Conservation (phyloP, 2,329 filamentous ascomycete genomes). For the Pseudogymnoascus sp. region DNA sequence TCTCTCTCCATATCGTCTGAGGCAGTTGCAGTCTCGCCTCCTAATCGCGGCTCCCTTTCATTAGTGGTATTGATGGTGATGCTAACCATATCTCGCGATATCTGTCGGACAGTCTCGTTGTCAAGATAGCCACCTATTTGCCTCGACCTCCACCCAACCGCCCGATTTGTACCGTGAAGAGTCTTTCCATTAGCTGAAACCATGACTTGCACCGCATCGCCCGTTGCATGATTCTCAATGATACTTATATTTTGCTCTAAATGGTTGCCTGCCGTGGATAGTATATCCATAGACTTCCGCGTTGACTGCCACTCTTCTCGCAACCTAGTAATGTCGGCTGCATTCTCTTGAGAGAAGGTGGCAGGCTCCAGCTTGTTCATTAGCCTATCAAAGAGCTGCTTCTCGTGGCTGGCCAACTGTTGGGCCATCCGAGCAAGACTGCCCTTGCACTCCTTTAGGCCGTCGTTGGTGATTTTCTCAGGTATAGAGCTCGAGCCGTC, state of each 20-base stretch:
- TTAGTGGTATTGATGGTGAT: slow-evolving; percentile 18
- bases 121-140: slow-evolving; percentile 30
- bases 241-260: slow-evolving; percentile 27
- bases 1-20: slow-evolving; percentile 12
- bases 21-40: slow-evolving; percentile 12
- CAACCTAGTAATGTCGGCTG: slow-evolving; percentile 29
- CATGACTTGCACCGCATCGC: slow-evolving; percentile 33
- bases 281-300: slow-evolving; percentile 29
- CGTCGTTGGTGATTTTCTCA: slow-evolving; percentile 27
- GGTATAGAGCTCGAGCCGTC: slow-evolving; percentile 15
- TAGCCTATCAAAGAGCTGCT: slow-evolving; percentile 27
- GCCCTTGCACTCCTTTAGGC: slow-evolving; percentile 32
- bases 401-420: slow-evolving; percentile 29
- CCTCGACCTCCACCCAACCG: slow-evolving; percentile 28
- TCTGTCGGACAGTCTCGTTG: slow-evolving; percentile 26
- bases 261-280: slow-evolving; percentile 26
- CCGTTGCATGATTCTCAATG: slow-evolving; percentile 31
- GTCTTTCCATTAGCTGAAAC: slow-evolving; percentile 31
- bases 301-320: slow-evolving; percentile 32
- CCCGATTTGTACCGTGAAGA: slow-evolving; percentile 30
- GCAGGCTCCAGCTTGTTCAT: slow-evolving; percentile 27
- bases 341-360: slow-evolving; percentile 26
- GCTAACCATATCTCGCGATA: slow-evolving; percentile 28
- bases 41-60: slow-evolving; percentile 15
- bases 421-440: slow-evolving; percentile 24